Conservation (phyloP, 352 stramenopile species). For the Thalassiosira hispida region DNA sequence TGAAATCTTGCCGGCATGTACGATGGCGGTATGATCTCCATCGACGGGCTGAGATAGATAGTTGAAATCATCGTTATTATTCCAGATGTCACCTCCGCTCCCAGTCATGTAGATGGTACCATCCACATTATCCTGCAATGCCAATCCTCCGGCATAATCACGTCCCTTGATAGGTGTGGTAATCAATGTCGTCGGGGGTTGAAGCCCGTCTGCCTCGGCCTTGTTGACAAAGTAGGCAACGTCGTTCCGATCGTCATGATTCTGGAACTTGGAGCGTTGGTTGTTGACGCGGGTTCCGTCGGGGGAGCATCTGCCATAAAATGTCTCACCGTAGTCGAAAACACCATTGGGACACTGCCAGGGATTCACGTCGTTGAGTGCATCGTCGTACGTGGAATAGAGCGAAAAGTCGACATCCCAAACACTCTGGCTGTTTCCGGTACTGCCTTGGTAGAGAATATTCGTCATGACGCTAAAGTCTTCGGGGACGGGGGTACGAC, state of each 20-base stretch:
- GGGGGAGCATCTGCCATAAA: slow-evolving; percentile 48
- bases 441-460: slow-evolving; percentile 34
- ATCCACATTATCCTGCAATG: slow-evolving; percentile 6
- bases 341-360: slow-evolving; percentile 39
- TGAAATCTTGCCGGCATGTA: slow-evolving; percentile 15
- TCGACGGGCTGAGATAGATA: slow-evolving; percentile 17
- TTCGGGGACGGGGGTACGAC: slow-evolving; percentile 40
- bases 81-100: slow-evolving; percentile 37
- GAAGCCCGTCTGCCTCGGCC: slow-evolving; percentile 22
- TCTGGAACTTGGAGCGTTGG: slow-evolving; percentile 39
- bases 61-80: slow-evolving; percentile 41
- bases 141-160: slow-evolving; percentile 18
- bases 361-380: slow-evolving; percentile 31
- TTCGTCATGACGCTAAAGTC: slow-evolving; percentile 37
- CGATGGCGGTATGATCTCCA: slow-evolving; percentile 26
- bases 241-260: slow-evolving; percentile 11
- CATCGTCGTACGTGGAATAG: slow-evolving; percentile 56
- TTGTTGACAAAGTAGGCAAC: slow-evolving; percentile 55
- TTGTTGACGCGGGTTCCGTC: slow-evolving; percentile 19
- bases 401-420: slow-evolving; percentile 52
- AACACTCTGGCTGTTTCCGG: slow-evolving; percentile 37
- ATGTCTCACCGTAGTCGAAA: slow-evolving; percentile 27
- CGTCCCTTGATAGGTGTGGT: slow-evolving; percentile 19
- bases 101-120: slow-evolving; percentile 50
- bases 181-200: no score